Base-by-base conservation (phyloP, 805 yeast species). In the Myxozyma melibiosi region DNA sequence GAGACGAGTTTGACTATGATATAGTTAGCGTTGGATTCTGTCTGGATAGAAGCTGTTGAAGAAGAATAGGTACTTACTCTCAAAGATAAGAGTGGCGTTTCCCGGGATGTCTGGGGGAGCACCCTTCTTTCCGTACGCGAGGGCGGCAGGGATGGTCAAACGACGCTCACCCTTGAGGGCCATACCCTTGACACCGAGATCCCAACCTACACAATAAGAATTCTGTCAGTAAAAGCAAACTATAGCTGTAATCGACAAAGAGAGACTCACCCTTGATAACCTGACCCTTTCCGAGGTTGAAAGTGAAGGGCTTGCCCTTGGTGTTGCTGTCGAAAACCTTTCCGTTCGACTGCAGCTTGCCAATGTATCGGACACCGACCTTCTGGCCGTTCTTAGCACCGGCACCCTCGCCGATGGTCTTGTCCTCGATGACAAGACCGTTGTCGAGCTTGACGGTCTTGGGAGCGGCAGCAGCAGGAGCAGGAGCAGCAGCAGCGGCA, bases 161-260 rank as follows among this genome's bases (percentile, higher is more conserved):
- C 98, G 85, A 82, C 99, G 91, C 82, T 94, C 99, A 72, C 98
- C 98, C 70, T 97, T 97, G 71, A 89, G 96, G 56, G 96, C 84
- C 97, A 94, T 91, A 73, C 98, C 98, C 58, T 92, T 90, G 68
- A 94, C 94, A 81, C 99, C 99, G 70, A 92, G 82, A 73, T 94
- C 99, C 89, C 96, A 94, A 13, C 65, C 64, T 52, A 44, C 13
- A 8, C 8, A 7, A 33, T 11, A 37, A n/a, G n/a, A n/a, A n/a
- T n/a, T n/a, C 14, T 7, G 42, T 41, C 25, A 40, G 44, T 11
- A 40, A 5, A 13, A 8, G 22, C 18, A 18, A 9, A 8, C 22
- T 22, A 22, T 11, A 22, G 47, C 3, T 8, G 2, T 3, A 30
- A 20, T 5, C 24, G 4, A 30, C 24, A 7, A 31, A 18, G 3